Evolutionary conservation across 177 flowering plant genomes (phyloP).

Genomic region (Vitis hybrid): DNA sequence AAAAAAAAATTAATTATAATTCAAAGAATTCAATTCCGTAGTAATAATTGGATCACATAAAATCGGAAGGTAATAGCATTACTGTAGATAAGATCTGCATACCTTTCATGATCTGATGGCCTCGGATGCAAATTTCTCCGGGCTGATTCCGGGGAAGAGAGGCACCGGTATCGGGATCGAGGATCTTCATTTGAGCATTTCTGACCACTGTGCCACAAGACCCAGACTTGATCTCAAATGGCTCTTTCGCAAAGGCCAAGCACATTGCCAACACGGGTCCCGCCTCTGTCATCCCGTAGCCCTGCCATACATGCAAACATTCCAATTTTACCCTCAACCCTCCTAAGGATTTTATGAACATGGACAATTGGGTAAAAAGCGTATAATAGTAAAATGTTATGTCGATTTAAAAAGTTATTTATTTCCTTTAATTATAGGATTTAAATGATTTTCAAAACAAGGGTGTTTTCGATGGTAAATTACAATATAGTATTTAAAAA

Average conservation of each 20-base stretch:
- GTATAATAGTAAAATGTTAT: too few species aligned
- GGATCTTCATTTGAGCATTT: conserved; percentile 79
- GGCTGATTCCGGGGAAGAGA: conserved; percentile 69
- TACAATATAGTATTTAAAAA: too few species aligned
- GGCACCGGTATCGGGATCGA: conserved; percentile 63
- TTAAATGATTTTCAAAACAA: too few species aligned
- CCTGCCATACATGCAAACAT: conserved; percentile 35
- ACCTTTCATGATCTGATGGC: conserved; percentile 94
- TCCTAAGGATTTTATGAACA: too few species aligned
- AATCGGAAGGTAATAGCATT: too few species aligned
- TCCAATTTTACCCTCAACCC: background rate
- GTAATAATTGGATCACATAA: background rate
- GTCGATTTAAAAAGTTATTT: too few species aligned
- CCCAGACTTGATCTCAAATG: conserved; percentile 70
- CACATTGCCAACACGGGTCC: conserved; percentile 86
- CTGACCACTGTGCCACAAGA: conserved; percentile 87
- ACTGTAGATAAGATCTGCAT: background rate
- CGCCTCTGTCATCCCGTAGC: conserved; percentile 97
- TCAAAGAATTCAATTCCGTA: too few species aligned
- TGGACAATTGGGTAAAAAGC: too few species aligned
- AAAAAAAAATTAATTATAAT: too few species aligned
- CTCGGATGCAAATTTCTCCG: conserved; percentile 91
- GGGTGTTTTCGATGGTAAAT: too few species aligned
- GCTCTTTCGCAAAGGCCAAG: conserved; percentile 81
- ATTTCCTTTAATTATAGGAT: too few species aligned